phyloP scores from a whole-genome alignment of 495 filamentous ascomycete species.

The Xylaria longipes region DNA sequence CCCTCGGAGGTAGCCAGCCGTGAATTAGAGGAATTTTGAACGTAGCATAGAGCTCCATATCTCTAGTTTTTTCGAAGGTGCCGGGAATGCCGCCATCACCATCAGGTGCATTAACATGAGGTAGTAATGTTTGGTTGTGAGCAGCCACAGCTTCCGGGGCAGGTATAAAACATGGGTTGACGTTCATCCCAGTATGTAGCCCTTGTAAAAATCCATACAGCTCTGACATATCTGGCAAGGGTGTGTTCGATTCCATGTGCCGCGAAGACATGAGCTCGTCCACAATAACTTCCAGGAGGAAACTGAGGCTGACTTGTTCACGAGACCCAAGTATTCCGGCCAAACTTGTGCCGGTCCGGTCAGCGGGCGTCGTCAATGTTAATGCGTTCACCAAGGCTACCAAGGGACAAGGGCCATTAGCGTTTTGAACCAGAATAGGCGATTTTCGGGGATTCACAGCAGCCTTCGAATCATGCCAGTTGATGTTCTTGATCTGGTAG shows the following conservation, averaged over 20 bases:
- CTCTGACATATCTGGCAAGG: conserved; percentile 83
- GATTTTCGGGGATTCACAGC: conserved; percentile 54
- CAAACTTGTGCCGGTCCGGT: conserved; percentile 67
- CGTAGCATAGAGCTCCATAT: conserved; percentile 85
- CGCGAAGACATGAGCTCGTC: conserved; percentile 82
- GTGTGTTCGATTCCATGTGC: conserved; percentile 48
- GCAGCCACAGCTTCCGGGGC: conserved; percentile 46
- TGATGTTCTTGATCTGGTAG: conserved; percentile 56
- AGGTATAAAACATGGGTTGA: conserved; percentile 86
- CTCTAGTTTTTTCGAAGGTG: conserved; percentile 79
- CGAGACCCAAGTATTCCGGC: conserved; percentile 75
- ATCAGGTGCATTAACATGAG: conserved; percentile 50
- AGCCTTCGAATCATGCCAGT: conserved; percentile 50
- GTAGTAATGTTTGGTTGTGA: conserved; percentile 51
- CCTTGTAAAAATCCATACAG: conserved; percentile 86
- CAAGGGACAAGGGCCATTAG: conserved; percentile 92
- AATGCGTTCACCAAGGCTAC: conserved; percentile 94
- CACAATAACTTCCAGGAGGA: conserved; percentile 85
- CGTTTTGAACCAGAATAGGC: conserved; percentile 88
- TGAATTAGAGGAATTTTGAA: conserved; percentile 92
- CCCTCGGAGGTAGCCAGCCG: conserved; percentile 80
- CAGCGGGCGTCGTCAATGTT: conserved; percentile 74
- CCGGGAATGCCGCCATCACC: conserved; percentile 63
- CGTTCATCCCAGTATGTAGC: conserved; percentile 97
- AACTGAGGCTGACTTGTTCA: conserved; percentile 85